Evolutionary conservation across 345 rosid genomes (phyloP), one percentile per base, ranked within the genome.

Genomic region (Barbarea vulgaris): DNA sequence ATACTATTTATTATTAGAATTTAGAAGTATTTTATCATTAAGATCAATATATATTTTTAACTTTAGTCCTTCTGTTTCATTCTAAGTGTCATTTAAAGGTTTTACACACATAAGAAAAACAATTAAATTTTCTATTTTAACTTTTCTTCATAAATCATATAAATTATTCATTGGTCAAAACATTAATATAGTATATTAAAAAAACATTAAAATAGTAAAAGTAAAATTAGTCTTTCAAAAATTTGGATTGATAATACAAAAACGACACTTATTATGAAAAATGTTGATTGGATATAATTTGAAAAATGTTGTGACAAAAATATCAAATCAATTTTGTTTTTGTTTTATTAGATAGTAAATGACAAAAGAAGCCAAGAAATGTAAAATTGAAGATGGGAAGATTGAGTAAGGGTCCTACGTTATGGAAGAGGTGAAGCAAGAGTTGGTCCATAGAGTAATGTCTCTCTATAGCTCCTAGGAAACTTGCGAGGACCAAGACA

Each of bases 341-440:
- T 56, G 46, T 53, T 30, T 55, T 56, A 65, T 56, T 22, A 65
- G 65, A 47, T 41, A 56, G 55, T 33, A 56, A 65, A 50, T 57
- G 67, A 53, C 18, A 70, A 70, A 51, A 72, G 22, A 65, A 48
- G 67, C 15, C 64, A 64, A 74, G 69, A 47, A 22, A 50, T 18
- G 57, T 28, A 33, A 14, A 48, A 48, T 6, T 46, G 46, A 13
- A 13, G 46, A 41, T 41, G n/a, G n/a, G 46, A 41, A 4, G n/a
- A 41, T 4, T 25, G 55, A 34, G 64, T 72, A 57, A 74, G 66
- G 78, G 78, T 66, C 77, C 79, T 75, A 75, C 73, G 62, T 48
- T 48, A 67, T 67, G 73, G 73, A 75, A 75, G 62, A 47, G 73
- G 60, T 48, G 62, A 48, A 51, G 68, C 75, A 51, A 57, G 66